Evolutionary conservation across 1,284 basidiomycete species (phyloP), one percentile per base, ranked within the genome.

Genomic region (Moesziomyces antarcticus): DNA sequence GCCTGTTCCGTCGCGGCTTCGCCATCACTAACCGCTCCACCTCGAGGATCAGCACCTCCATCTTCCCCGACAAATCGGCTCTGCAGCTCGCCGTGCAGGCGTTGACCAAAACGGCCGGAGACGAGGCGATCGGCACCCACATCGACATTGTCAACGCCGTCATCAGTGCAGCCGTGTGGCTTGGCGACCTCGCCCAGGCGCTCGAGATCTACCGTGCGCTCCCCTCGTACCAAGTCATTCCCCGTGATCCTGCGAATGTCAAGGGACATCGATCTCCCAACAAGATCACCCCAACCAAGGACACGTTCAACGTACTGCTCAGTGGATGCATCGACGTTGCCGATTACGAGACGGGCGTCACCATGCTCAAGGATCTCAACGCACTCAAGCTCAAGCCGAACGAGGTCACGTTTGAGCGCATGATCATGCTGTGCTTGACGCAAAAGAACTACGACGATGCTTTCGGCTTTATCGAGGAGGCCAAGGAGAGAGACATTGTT

Each of bases 361-460:
- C 58, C 1, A 20, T 80, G 61, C 71, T 60, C 45, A 46, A 21
- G 35, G 69, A 75, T 20, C 47, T 81, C 40, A 60, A 70, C 22
- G 7, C 24, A 5, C 37, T 46, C 2, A 24, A 21, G 1, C 6
- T 77, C 8, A 25, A 41, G 16, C 75, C 78, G 1, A 54, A 57
- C 27, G 55, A 47, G 10, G 60, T 62, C 18, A 74, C 77, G 11
- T 80, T 74, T 41, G 80, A 82, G 27, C 62, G 71, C 10, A 74
- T 77, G 66, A 62, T 73, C 14, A 50, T 78, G 16, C 52, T 80
- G 22, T 63, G 70, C 51, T 37, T 79, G 20, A 62, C 59, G 22
- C 72, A 80, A 41, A 18, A 30, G 20, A 48, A 46, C 20, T 82
- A 79, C 62, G 75, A 80, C 10, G 67, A 71, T 20, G 78, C 78